Conservation (phyloP, 2,329 filamentous ascomycete genomes). For the Aureobasidium sp. region DNA sequence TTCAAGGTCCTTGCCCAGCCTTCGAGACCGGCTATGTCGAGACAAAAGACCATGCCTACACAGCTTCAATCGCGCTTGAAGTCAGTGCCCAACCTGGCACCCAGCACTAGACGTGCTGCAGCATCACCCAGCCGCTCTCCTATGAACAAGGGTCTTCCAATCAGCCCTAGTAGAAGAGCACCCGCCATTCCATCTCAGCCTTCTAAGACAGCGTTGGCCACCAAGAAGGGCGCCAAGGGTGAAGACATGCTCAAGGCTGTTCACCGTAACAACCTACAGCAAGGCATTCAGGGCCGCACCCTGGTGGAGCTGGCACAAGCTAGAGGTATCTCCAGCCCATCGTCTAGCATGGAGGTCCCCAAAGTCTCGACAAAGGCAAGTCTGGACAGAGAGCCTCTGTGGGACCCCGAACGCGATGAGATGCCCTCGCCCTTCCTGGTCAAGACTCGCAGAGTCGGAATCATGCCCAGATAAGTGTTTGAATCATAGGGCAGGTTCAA, state of each 20-base stretch:
- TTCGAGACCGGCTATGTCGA: conserved; percentile 47
- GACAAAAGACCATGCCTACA: conserved; percentile 61
- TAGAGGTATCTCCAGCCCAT: conserved; percentile 42
- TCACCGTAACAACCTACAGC: conserved; percentile 40
- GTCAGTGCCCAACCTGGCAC: conserved; percentile 10
- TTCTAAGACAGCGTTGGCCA: conserved; percentile 35
- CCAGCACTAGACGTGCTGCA: background rate
- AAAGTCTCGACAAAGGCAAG: background rate
- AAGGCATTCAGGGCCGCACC: conserved; percentile 59
- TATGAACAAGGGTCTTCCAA: background rate
- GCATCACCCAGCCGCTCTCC: conserved; percentile 4
- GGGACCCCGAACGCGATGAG: conserved; percentile 84
- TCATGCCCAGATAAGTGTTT: background rate
- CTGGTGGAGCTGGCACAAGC: conserved; percentile 86
- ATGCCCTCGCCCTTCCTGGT: conserved; percentile 89
- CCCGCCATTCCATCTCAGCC: conserved; percentile 35
- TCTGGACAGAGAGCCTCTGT: conserved; percentile 46
- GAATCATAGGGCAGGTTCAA: background rate
- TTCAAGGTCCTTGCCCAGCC: conserved; percentile 51
- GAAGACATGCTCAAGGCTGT: conserved; percentile 50
- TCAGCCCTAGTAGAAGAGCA: conserved; percentile 16
- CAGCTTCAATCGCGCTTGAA: conserved; percentile 46
- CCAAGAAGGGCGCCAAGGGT: conserved; percentile 13
- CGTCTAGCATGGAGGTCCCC: background rate
- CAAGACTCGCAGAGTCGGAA: conserved; percentile 13